A percentile compares a stretch with the other conserved stretches of the same genome.
Conservation (phyloP, 1,284 basidiomycete species). For the Apiotrichum montevideense region DNA sequence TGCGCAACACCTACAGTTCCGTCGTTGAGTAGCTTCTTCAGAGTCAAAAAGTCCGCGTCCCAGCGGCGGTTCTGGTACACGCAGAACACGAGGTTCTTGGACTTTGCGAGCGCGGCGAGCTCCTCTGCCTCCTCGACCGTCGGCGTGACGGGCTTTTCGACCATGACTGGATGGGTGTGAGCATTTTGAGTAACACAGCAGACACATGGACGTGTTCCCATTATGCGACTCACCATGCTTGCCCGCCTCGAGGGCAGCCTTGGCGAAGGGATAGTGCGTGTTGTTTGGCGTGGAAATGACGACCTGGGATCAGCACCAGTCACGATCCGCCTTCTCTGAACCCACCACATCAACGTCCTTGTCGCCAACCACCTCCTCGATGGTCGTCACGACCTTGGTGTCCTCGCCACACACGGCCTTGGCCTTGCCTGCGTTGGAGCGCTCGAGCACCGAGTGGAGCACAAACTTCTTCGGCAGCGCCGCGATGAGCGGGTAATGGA, state of each 20-base stretch:
- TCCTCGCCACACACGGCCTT: slow-evolving; percentile 26
- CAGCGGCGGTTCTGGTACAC: slow-evolving; percentile 63
- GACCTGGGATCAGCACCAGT: slow-evolving; percentile 22
- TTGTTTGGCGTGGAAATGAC: slow-evolving; percentile 72
- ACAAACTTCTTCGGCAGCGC: slow-evolving; percentile 66
- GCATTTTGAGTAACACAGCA: too few species aligned
- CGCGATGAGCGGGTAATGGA: slow-evolving; percentile 71
- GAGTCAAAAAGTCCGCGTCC: slow-evolving; percentile 62
- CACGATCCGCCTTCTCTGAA: neutral
- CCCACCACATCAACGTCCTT: slow-evolving; percentile 45
- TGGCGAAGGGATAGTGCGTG: slow-evolving; percentile 62
- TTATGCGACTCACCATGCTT: slow-evolving; percentile 60
- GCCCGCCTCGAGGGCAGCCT: slow-evolving; percentile 58
- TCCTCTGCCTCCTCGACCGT: slow-evolving; percentile 61
- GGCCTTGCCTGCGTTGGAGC: slow-evolving; percentile 28
- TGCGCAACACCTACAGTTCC: slow-evolving; percentile 52
- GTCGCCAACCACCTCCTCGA: slow-evolving; percentile 44
- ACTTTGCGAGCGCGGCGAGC: slow-evolving; percentile 60
- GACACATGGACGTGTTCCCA: neutral
- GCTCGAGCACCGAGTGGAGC: slow-evolving; percentile 58
- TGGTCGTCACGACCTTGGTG: slow-evolving; percentile 42
- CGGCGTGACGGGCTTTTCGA: slow-evolving; percentile 77
- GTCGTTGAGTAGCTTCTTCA: slow-evolving; percentile 57
- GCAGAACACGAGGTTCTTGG: slow-evolving; percentile 61
- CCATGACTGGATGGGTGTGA: slow-evolving; percentile 49